These are phyloP conservation scores for Colletotrichum sp. DNA, from an alignment of 2,329 filamentous ascomycete species.

Conservation along the genomic window DNA sequence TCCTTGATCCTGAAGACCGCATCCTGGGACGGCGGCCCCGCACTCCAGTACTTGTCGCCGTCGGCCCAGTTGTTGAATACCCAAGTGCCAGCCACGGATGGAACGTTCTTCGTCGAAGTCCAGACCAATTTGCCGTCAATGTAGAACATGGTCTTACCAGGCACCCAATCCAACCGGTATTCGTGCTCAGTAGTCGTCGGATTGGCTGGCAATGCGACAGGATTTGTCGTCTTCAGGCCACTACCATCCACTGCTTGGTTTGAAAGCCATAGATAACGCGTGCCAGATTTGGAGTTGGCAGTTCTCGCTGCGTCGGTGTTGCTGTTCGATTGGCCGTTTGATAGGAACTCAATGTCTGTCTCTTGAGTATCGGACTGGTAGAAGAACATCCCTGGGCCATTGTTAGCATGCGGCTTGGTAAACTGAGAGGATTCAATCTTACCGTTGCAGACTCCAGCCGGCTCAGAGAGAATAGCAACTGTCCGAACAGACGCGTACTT, in stretches of 20 bases:
- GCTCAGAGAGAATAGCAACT: slow-evolving; percentile 28
- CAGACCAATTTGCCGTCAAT: slow-evolving; percentile 29
- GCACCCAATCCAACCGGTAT: slow-evolving; percentile 33
- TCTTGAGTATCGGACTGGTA: slow-evolving; percentile 30
- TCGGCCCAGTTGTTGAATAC: slow-evolving; percentile 36
- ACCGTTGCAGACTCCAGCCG: slow-evolving; percentile 34
- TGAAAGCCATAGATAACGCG: neutral
- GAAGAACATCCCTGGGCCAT: slow-evolving; percentile 31
- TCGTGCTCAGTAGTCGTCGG: slow-evolving; percentile 30
- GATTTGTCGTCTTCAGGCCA: slow-evolving; percentile 6
- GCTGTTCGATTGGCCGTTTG: slow-evolving; percentile 26
- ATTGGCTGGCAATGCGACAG: slow-evolving; percentile 20
- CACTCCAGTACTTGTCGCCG: slow-evolving; percentile 29
- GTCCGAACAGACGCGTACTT: slow-evolving; percentile 31
- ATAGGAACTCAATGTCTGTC: slow-evolving; percentile 34
- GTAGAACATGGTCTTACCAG: slow-evolving; percentile 25
- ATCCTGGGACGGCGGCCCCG: slow-evolving; percentile 28
- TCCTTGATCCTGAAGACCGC: slow-evolving; percentile 20
- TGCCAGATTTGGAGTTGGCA: neutral
- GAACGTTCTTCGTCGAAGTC: slow-evolving; percentile 28
- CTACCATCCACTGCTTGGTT: neutral
- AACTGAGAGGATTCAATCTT: neutral
- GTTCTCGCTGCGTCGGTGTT: slow-evolving; percentile 7
- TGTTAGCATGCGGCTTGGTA: neutral
- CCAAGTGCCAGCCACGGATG: slow-evolving; percentile 27